These are phyloP conservation scores for Penicillium sp. DNA, from an alignment of 2,329 filamentous ascomycete genomes.

Conservation along the genomic window DNA sequence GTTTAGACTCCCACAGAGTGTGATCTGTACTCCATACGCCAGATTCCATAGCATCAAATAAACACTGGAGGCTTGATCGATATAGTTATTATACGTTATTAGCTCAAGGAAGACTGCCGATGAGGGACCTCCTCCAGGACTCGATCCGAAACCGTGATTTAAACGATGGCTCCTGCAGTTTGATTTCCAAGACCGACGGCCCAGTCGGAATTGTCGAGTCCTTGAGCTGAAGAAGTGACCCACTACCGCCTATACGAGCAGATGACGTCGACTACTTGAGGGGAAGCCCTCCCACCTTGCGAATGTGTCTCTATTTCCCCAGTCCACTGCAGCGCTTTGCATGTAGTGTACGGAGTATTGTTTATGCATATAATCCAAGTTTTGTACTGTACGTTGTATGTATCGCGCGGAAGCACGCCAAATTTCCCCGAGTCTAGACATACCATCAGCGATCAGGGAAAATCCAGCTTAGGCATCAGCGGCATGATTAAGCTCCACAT, in stretches of 20 bases:
- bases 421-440: neutral
- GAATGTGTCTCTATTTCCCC: neutral
- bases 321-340: neutral
- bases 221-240: constrained; percentile 10
- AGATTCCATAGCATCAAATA: too few species aligned
- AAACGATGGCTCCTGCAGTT: neutral
- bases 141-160: constrained; percentile 12
- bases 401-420: neutral
- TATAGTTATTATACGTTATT: too few species aligned
- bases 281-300: neutral
- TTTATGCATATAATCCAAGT: neutral
- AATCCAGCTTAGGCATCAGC: constrained; percentile 7
- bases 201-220: constrained; percentile 25
- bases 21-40: too few species aligned
- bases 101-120: too few species aligned
- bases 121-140: neutral
- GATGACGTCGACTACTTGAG: constrained; percentile 27
- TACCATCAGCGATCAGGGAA: neutral
- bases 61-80: too few species aligned
- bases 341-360: too few species aligned
- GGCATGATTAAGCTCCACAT: constrained; percentile 7
- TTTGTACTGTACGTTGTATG: neutral
- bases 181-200: constrained; percentile 1
- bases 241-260: constrained; percentile 21
- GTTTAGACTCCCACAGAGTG: too few species aligned